phyloP scores from a whole-genome alignment of 2,329 filamentous ascomycete genomes.

The Fusarium piperis region DNA sequence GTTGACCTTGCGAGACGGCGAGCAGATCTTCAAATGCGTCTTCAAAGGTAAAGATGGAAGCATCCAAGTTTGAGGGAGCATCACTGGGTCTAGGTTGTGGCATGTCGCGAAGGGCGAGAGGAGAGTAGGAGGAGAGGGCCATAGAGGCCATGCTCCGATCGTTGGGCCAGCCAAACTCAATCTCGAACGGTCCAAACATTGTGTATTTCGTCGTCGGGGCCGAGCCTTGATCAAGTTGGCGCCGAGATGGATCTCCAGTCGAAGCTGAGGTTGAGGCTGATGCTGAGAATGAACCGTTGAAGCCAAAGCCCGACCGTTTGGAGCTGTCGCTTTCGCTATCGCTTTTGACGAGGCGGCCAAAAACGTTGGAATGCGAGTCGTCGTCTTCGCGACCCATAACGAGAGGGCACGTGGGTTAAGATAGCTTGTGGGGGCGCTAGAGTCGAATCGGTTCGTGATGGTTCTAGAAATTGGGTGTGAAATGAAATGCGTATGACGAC shows the following conservation, averaged over 20 bases:
- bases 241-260: slow-evolving; percentile 14
- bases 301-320: slow-evolving; percentile 44
- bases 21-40: slow-evolving; percentile 69
- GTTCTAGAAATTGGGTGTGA: slow-evolving; percentile 25
- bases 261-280: slow-evolving; percentile 25
- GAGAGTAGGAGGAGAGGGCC: slow-evolving; percentile 44
- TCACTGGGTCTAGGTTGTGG: slow-evolving; percentile 59
- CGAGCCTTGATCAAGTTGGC: not conserved
- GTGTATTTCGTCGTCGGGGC: slow-evolving; percentile 14
- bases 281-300: slow-evolving; percentile 26
- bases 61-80: slow-evolving; percentile 49
- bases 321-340: slow-evolving; percentile 45
- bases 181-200: slow-evolving; percentile 33
- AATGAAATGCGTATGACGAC: slow-evolving; percentile 26
- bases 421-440: slow-evolving; percentile 8
- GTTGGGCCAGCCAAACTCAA: slow-evolving; percentile 26
- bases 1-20: slow-evolving; percentile 54
- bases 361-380: slow-evolving; percentile 11
- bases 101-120: slow-evolving; percentile 53
- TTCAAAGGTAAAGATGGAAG: slow-evolving; percentile 59
- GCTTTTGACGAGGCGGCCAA: slow-evolving; percentile 38
- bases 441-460: slow-evolving; percentile 16
- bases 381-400: slow-evolving; percentile 33
- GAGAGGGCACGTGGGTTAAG: not conserved
- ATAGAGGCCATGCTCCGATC: slow-evolving; percentile 37